Percentiles rank a stretch among this genome's conserved stretches.
These are phyloP conservation scores for Magnaporthiopsis rhizophila DNA, from an alignment of 2,329 filamentous ascomycete species.

Conservation along the genomic window DNA sequence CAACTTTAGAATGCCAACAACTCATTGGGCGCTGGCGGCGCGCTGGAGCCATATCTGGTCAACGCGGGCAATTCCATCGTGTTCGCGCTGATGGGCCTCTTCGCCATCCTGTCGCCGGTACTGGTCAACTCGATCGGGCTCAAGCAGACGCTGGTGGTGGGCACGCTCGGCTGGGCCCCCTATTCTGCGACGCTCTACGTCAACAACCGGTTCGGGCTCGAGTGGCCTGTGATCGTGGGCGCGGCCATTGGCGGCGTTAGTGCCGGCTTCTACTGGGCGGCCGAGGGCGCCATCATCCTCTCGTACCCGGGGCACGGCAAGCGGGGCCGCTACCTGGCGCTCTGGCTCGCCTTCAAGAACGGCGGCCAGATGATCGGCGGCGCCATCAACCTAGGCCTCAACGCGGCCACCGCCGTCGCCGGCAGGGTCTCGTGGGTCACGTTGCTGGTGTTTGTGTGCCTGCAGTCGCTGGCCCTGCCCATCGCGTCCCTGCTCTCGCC, in stretches of 20 bases:
- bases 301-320: slow-evolving; percentile 56
- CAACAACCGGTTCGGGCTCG: slow-evolving; percentile 54
- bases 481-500: slow-evolving; percentile 34
- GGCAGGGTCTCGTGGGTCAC: slow-evolving; percentile 31
- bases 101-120: slow-evolving; percentile 6
- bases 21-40: slow-evolving; percentile 61
- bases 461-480: slow-evolving; percentile 36
- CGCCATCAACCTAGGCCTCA: slow-evolving; percentile 40
- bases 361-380: slow-evolving; percentile 39
- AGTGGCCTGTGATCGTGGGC: slow-evolving; percentile 57
- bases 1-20: slow-evolving; percentile 49
- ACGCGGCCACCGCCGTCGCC: slow-evolving; percentile 26
- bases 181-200: slow-evolving; percentile 58
- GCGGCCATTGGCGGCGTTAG: slow-evolving; percentile 54
- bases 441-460: slow-evolving; percentile 36
- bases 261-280: slow-evolving; percentile 61
- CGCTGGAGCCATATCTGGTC: slow-evolving; percentile 30
- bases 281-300: slow-evolving; percentile 58
- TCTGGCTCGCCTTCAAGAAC: slow-evolving; percentile 33
- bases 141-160: slow-evolving; percentile 41
- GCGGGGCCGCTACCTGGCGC: slow-evolving; percentile 48
- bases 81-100: slow-evolving; percentile 10
- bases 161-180: slow-evolving; percentile 50
- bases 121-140: slow-evolving; percentile 63
- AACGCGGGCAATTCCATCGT: slow-evolving; percentile 8